Conservation (phyloP, 331 rosid species). For the Quercus phellos region DNA sequence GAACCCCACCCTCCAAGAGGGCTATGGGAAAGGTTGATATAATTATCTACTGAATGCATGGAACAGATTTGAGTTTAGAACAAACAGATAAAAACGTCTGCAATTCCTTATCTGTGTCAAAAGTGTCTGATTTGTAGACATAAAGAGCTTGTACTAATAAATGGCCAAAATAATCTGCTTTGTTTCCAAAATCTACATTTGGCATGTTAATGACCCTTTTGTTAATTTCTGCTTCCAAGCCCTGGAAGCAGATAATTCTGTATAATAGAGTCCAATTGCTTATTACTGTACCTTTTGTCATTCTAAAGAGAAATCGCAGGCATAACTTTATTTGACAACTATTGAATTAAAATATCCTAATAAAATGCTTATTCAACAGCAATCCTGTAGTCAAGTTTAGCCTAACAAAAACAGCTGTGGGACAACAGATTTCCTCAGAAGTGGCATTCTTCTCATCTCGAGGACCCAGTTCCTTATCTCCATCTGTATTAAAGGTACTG, state of each 20-base stretch:
- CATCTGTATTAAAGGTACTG: slow-evolving; percentile 58
- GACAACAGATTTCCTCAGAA: slow-evolving; percentile 57
- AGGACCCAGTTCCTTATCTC: slow-evolving; percentile 62
- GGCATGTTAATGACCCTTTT: not conserved
- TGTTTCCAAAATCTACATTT: not conserved
- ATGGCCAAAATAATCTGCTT: too few relatives aligned
- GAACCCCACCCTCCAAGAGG: not conserved
- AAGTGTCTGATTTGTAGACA: too few relatives aligned
- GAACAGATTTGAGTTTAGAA: too few relatives aligned
- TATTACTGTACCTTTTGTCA: not conserved
- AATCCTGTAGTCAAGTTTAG: slow-evolving; percentile 47
- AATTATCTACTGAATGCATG: not conserved
- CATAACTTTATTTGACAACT: not conserved
- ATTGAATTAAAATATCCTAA: not conserved
- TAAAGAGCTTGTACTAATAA: too few relatives aligned
- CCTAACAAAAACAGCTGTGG: slow-evolving; percentile 42
- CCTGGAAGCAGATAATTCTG: not conserved
- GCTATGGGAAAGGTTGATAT: not conserved
- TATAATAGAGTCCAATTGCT: not conserved
- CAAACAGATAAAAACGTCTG: too few relatives aligned
- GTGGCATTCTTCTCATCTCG: slow-evolving; percentile 59
- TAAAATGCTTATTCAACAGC: slow-evolving; percentile 16
- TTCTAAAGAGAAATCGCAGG: not conserved
- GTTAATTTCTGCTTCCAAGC: not conserved
- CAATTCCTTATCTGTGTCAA: too few relatives aligned